phyloP scores from a whole-genome alignment of 306 rosid species.

The Trichosanthes truncata region DNA sequence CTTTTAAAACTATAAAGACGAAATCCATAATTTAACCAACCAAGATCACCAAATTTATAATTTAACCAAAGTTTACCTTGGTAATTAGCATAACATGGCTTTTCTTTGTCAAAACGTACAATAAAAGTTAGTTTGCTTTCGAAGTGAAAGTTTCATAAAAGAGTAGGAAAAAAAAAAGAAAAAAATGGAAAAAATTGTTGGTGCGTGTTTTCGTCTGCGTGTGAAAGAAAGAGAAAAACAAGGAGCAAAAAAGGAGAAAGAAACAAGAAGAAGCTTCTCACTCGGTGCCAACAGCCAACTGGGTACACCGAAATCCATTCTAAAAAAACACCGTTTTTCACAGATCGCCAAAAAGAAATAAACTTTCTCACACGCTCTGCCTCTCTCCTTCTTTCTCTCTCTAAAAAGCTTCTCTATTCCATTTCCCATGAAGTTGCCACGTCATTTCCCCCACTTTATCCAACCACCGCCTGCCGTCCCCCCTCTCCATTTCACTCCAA shows the following conservation, averaged over 20 bases:
- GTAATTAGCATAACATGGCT: not conserved
- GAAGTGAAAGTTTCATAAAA: too few relatives aligned
- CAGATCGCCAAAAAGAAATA: not conserved
- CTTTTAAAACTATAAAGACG: too few relatives aligned
- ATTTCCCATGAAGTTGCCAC: conserved; percentile 27
- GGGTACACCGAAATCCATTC: not conserved
- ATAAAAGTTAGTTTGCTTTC: not conserved
- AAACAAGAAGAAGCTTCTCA: conserved; percentile 3
- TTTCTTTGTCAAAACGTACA: not conserved
- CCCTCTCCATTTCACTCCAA: not conserved
- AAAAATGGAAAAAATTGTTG: too few relatives aligned
- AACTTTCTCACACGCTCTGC: not conserved
- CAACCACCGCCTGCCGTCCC: conserved; percentile 78
- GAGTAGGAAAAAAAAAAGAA: too few relatives aligned
- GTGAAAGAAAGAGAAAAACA: not conserved
- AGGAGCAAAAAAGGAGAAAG: not conserved
- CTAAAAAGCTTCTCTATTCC: not conserved
- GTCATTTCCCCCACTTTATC: conserved; percentile 42
- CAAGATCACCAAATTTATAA: too few relatives aligned
- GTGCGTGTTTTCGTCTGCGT: not conserved
- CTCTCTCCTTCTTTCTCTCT: not conserved
- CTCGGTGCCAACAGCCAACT: not conserved
- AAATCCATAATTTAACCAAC: too few relatives aligned
- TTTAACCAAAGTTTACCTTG: too few relatives aligned
- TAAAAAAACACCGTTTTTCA: not conserved